Conservation (phyloP, 2,329 filamentous ascomycete genomes). For the Penicillium nordicum region DNA sequence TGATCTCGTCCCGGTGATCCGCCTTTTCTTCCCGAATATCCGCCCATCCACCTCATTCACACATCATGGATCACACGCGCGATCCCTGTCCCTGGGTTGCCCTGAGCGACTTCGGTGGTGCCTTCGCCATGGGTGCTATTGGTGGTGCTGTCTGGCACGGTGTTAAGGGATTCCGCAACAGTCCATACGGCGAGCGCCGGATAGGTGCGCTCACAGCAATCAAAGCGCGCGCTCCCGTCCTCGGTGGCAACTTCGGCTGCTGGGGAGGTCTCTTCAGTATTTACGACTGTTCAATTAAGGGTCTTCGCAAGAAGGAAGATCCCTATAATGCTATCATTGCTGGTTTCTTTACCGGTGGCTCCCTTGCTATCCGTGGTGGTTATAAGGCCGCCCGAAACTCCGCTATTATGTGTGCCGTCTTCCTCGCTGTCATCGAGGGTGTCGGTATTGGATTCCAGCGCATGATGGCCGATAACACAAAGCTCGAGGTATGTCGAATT, state of each 20-base stretch:
- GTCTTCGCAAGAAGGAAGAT: slow-evolving; percentile 91
- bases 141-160: slow-evolving; percentile 91
- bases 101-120: slow-evolving; percentile 95
- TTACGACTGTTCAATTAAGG: slow-evolving; percentile 96
- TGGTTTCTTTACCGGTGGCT: slow-evolving; percentile 93
- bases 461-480: slow-evolving; percentile 87
- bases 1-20: neutral
- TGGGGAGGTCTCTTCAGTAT: slow-evolving; percentile 96
- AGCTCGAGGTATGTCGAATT: slow-evolving; percentile 55
- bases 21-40: neutral
- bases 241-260: slow-evolving; percentile 96
- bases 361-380: slow-evolving; percentile 86
- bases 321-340: slow-evolving; percentile 97
- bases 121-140: slow-evolving; percentile 89
- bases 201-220: slow-evolving; percentile 96
- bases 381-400: slow-evolving; percentile 90
- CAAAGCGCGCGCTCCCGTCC: slow-evolving; percentile 92
- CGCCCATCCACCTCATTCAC: neutral
- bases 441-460: slow-evolving; percentile 94
- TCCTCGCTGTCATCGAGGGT: slow-evolving; percentile 94
- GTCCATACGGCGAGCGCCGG: slow-evolving; percentile 85
- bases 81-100: slow-evolving; percentile 97
- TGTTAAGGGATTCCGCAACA: slow-evolving; percentile 90
- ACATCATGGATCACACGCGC: slow-evolving; percentile 83
- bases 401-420: slow-evolving; percentile 90